These are phyloP conservation scores for Mortierella hygrophila DNA, from an alignment of 192 early-diverging fungal genomes.

Conservation along the genomic window DNA sequence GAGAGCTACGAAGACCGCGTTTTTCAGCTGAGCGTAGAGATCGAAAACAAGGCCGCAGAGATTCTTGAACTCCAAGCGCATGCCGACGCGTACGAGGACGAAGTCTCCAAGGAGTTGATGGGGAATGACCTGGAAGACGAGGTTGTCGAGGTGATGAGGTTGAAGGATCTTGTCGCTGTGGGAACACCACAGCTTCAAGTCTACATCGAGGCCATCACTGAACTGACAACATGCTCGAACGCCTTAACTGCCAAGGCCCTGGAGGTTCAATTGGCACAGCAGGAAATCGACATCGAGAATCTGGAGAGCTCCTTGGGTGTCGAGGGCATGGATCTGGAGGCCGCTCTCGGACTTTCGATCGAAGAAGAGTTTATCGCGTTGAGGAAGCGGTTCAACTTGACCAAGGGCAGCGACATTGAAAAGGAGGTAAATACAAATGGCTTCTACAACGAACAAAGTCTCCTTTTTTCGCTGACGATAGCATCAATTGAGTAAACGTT, in stretches of 20 bases:
- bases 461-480: neutral
- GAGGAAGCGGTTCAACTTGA: constrained; percentile 6
- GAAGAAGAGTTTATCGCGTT: constrained; percentile 38
- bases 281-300: constrained; percentile 5
- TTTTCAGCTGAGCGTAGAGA: neutral
- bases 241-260: neutral
- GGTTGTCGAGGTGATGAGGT: neutral
- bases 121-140: constrained; percentile 4
- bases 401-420: constrained; percentile 25
- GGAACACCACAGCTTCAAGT: neutral
- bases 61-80: neutral
- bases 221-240: neutral
- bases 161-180: neutral
- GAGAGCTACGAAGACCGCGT: constrained; percentile 9
- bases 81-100: constrained; percentile 11
- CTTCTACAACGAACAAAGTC: neutral
- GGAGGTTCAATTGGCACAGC: constrained; percentile 10
- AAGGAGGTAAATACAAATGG: constrained; percentile 24
- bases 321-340: constrained; percentile 10
- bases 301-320: constrained; percentile 3
- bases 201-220: neutral
- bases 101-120: constrained; percentile 9
- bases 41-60: constrained; percentile 5
- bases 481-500: neutral
- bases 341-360: constrained; percentile 28